These are phyloP conservation scores for Myriosclerotinia duriaeana DNA, from an alignment of 2,329 filamentous ascomycete genomes.

Conservation along the genomic window DNA sequence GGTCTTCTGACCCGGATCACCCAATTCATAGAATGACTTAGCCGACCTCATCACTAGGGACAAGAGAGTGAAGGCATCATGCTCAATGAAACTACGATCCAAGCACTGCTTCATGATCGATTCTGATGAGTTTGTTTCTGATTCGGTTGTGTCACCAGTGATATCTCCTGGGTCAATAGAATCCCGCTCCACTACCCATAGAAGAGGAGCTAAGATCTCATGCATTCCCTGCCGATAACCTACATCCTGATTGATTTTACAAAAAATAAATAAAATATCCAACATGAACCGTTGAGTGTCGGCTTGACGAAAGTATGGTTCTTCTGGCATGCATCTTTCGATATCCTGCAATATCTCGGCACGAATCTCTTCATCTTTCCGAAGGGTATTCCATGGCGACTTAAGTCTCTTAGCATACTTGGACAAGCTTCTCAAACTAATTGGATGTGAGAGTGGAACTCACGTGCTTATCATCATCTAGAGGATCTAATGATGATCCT, in stretches of 20 bases:
- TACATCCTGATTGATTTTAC: slow-evolving; percentile 82
- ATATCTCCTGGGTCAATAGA: slow-evolving; percentile 55
- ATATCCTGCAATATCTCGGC: slow-evolving; percentile 94
- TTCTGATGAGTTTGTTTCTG: slow-evolving; percentile 26
- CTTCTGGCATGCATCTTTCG: slow-evolving; percentile 84
- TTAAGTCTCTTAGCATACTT: slow-evolving; percentile 52
- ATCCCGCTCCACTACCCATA: slow-evolving; percentile 82
- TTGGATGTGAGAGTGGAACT: slow-evolving; percentile 28
- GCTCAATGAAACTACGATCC: slow-evolving; percentile 74
- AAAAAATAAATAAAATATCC: slow-evolving; percentile 90
- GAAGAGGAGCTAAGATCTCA: slow-evolving; percentile 84
- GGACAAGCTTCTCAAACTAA: background rate
- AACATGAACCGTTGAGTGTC: slow-evolving; percentile 77
- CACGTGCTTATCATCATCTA: slow-evolving; percentile 74
- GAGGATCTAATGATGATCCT: slow-evolving; percentile 72
- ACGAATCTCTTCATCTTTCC: slow-evolving; percentile 78
- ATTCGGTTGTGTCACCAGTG: slow-evolving; percentile 41
- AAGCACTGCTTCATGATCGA: slow-evolving; percentile 60
- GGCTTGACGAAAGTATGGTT: slow-evolving; percentile 81
- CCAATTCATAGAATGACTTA: slow-evolving; percentile 76
- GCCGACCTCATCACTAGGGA: slow-evolving; percentile 83
- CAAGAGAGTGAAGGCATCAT: slow-evolving; percentile 87
- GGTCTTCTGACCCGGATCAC: slow-evolving; percentile 47
- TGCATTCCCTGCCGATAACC: slow-evolving; percentile 99
- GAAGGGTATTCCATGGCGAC: slow-evolving; percentile 88